Conservation (phyloP, 2,329 filamentous ascomycete species). For the Lachnellula cervina region DNA sequence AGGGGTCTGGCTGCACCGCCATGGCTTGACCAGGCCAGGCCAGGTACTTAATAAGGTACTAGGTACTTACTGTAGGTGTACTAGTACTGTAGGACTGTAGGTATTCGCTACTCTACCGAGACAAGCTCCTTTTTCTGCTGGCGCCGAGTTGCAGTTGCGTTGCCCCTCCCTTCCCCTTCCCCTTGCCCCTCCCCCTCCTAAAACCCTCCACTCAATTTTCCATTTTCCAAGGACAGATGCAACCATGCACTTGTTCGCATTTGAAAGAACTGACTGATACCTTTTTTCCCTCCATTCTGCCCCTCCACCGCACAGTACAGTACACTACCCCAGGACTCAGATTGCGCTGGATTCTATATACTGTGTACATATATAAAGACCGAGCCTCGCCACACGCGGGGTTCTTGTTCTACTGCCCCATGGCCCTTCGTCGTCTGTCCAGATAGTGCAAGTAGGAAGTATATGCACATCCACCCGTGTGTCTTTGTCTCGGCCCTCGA, state of each 20-base stretch:
- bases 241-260: background rate
- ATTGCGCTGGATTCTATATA: background rate
- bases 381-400: background rate
- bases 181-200: background rate
- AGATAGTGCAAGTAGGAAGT: background rate
- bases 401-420: background rate
- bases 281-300: background rate
- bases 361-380: background rate
- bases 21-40: background rate
- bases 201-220: too few relatives aligned
- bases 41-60: too few relatives aligned
- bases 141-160: too few relatives aligned
- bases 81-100: background rate
- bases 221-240: background rate
- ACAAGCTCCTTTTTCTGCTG: background rate
- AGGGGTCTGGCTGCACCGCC: background rate
- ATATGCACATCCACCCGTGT: background rate
- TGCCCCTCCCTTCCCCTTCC: background rate
- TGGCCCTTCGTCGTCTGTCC: background rate
- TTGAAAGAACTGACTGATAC: too few relatives aligned
- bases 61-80: too few relatives aligned
- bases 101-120: background rate
- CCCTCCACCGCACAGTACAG: background rate
- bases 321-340: background rate
- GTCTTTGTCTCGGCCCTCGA: background rate